These are phyloP conservation scores for Paxillus rubicundulus DNA, from an alignment of 768 basidiomycete species.

Conservation along the genomic window DNA sequence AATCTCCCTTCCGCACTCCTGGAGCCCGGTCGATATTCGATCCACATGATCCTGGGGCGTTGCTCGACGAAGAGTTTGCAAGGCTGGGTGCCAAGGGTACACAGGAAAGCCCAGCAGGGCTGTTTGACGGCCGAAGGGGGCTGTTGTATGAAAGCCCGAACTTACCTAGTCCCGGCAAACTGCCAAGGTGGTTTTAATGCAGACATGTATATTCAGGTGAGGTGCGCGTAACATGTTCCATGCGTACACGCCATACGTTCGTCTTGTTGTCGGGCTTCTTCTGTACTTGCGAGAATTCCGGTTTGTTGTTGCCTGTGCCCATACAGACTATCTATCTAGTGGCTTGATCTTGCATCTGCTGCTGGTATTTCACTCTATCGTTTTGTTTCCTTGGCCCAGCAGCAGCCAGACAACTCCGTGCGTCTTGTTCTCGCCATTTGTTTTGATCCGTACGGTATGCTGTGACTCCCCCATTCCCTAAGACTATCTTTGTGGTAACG, in stretches of 20 bases:
- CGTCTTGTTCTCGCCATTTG: background rate
- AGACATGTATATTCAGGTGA: background rate
- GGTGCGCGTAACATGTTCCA: background rate
- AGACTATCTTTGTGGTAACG: background rate
- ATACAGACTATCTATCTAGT: background rate
- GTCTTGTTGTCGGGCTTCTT: no score
- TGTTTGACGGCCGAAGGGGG: slow-evolving; percentile 59
- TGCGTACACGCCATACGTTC: no score
- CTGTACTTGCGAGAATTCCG: background rate
- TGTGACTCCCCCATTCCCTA: background rate
- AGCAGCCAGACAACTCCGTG: background rate
- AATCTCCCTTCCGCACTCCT: slow-evolving; percentile 51
- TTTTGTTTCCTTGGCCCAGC: background rate
- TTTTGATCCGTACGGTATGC: background rate
- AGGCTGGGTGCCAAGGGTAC: slow-evolving; percentile 42
- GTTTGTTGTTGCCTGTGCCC: background rate
- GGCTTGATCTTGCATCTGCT: background rate
- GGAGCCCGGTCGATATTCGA: slow-evolving; percentile 51
- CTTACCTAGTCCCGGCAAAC: slow-evolving; percentile 52
- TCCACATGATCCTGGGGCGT: slow-evolving; percentile 64
- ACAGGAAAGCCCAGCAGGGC: slow-evolving; percentile 62
- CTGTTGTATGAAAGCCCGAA: slow-evolving; percentile 77
- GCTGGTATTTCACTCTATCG: background rate
- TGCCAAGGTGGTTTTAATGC: slow-evolving; percentile 49
- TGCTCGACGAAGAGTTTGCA: slow-evolving; percentile 73